A percentile compares a stretch with the other conserved stretches of the same genome.
Conservation (phyloP, 768 basidiomycete species). For the Lentinula sp. region DNA sequence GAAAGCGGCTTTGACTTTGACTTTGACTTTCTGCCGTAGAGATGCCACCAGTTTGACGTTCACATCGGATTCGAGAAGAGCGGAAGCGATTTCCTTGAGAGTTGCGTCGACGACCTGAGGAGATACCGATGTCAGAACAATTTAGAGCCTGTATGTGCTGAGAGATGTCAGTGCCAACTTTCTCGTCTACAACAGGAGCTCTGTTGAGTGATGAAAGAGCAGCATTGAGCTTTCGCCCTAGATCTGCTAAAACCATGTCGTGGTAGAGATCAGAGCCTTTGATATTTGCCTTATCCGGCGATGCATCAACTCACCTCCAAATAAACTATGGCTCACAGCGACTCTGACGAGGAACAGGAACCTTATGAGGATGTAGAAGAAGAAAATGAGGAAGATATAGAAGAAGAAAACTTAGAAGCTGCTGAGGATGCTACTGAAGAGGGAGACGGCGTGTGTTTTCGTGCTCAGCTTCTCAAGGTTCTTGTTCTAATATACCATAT, state of each 20-base stretch:
- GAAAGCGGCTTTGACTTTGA: slow-evolving; percentile 78
- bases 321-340: slow-evolving; percentile 42
- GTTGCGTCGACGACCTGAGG: slow-evolving; percentile 85
- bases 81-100: slow-evolving; percentile 92
- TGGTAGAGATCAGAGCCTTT: slow-evolving; percentile 12
- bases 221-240: slow-evolving; percentile 90
- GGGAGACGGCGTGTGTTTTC: slow-evolving; percentile 58
- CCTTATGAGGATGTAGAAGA: slow-evolving; percentile 54
- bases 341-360: slow-evolving; percentile 51
- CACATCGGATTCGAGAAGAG: slow-evolving; percentile 93
- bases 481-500: slow-evolving; percentile 7
- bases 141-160: not conserved
- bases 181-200: slow-evolving; percentile 86
- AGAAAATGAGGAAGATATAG: slow-evolving; percentile 42
- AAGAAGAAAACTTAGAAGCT: slow-evolving; percentile 53
- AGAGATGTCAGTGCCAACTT: slow-evolving; percentile 39
- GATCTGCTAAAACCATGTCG: slow-evolving; percentile 91
- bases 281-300: not conserved
- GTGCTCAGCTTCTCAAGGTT: not conserved
- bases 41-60: slow-evolving; percentile 94
- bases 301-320: not conserved
- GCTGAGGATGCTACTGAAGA: slow-evolving; percentile 61
- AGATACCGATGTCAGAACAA: slow-evolving; percentile 4
- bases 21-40: slow-evolving; percentile 83
- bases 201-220: slow-evolving; percentile 87